Evolutionary conservation across 108 stramenopile species (phyloP), one percentile per base, ranked within the genome.

Genomic region (Cyclotella cryptica): DNA sequence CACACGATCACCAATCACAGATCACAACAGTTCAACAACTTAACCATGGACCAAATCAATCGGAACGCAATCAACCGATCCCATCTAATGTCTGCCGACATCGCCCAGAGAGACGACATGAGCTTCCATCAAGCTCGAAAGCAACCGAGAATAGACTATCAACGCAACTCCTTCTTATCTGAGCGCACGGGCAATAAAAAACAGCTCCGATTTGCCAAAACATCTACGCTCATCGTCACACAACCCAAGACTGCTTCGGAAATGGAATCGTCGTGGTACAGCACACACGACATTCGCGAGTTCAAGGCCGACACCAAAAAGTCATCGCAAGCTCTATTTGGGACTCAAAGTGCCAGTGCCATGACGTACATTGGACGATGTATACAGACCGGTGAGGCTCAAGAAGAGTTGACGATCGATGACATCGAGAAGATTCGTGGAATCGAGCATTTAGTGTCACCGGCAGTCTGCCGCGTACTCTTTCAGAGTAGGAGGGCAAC

Each of bases 351-450:
- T 3, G 47, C 47, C 47, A 1, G 9, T n/a, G n/a, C 9, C 15
- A 49, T 49, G 47, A 9, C 18, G n/a, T 49, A 49, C 47, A 49
- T 49, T 49, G 47, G 47, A n/a, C 47, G 47, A 7, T 49, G 47
- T 49, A n/a, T 49, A 49, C 47, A 49, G n/a, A 49, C 47, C 15
- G 47, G 47, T 49, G 47, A 49, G 1, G n/a, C n/a, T n/a, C 47
- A 49, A n/a, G n/a, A 22, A 15, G 65, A 42, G 3, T 9, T 49
- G 47, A 9, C 9, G 2, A n/a, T 9, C 3, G 3, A 49, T 49
- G 47, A 49, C 47, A 9, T 49, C 3, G 47, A 49, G n/a, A 3
- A 49, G 47, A 49, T 49, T 49, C 47, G 47, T 9, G 47, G 47
- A n/a, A 3, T 49, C 15, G 47, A 49, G 47, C 47, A 49, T n/a